phyloP scores from a whole-genome alignment of 2,329 filamentous ascomycete species.

The Capronia coronata region DNA sequence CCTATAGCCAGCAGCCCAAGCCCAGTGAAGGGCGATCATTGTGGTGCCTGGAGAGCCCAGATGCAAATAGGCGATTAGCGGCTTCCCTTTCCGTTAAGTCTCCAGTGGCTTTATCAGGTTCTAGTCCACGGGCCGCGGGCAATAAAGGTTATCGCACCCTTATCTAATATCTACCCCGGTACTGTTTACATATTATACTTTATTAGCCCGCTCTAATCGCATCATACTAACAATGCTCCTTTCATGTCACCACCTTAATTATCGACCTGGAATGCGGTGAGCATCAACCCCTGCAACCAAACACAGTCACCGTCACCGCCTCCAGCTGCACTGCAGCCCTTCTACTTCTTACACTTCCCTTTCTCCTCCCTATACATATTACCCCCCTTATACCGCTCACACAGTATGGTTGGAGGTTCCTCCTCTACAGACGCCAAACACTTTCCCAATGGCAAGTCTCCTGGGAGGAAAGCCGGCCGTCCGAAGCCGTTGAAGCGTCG shows the following conservation, averaged over 20 bases:
- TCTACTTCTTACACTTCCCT: no score
- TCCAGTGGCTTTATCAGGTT: background rate
- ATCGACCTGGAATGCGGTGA: conserved; percentile 1
- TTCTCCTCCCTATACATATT: conserved; percentile 1
- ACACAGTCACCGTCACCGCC: background rate
- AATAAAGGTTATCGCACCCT: no score
- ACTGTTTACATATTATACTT: no score
- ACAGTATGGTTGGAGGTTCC: conserved; percentile 12
- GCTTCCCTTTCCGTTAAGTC: background rate
- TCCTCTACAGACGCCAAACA: conserved; percentile 1
- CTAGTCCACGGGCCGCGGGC: background rate
- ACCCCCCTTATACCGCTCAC: conserved; percentile 13
- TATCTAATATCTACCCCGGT: no score
- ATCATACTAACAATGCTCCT: no score
- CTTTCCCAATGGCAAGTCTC: conserved; percentile 13
- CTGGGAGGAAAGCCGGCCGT: conserved; percentile 9
- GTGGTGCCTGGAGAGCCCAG: no score
- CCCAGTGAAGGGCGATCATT: no score
- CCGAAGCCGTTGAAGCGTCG: conserved; percentile 17
- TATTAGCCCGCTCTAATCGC: no score
- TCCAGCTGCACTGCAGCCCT: no score
- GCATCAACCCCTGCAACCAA: background rate
- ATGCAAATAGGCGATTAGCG: background rate
- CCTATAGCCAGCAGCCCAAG: no score
- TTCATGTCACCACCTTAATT: no score